Percentiles rank a stretch among this genome's conserved stretches.
Evolutionary conservation across 2,329 filamentous ascomycete genomes (phyloP).

Genomic region (Penicillium freii): DNA sequence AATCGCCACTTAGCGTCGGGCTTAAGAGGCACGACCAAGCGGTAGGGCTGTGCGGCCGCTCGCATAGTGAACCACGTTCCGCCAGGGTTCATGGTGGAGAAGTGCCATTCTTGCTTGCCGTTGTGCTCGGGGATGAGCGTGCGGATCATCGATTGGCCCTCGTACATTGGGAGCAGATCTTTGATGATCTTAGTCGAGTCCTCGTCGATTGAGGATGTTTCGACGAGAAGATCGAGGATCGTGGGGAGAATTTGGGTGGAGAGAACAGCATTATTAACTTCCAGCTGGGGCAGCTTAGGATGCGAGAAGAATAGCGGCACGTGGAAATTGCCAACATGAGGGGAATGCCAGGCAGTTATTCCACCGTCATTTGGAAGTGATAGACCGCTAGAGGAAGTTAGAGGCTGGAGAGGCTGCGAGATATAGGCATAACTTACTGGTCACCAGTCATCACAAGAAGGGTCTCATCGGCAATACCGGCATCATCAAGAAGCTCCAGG

Average conservation of each 20-base stretch:
- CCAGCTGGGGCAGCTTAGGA: constrained; percentile 25
- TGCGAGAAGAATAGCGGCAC: constrained; percentile 28
- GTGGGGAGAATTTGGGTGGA: constrained; percentile 46
- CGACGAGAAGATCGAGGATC: constrained; percentile 47
- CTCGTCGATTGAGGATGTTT: constrained; percentile 41
- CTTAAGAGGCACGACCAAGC: constrained; percentile 70
- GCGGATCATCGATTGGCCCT: constrained; percentile 49
- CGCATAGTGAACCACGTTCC: constrained; percentile 60
- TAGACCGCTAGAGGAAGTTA: constrained; percentile 17
- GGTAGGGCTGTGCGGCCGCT: constrained; percentile 71
- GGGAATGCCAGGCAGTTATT: constrained; percentile 30
- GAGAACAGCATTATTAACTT: constrained; percentile 21
- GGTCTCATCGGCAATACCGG: constrained; percentile 31
- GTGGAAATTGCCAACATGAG: constrained; percentile 28
- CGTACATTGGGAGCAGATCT: constrained; percentile 47
- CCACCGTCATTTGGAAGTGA: constrained; percentile 29
- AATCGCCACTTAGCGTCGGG: constrained; percentile 60
- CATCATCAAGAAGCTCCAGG: constrained; percentile 28
- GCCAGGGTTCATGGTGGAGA: constrained; percentile 38
- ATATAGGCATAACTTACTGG: constrained; percentile 18
- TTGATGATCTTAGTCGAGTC: constrained; percentile 35
- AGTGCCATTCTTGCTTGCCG: constrained; percentile 36
- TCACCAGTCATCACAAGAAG: constrained; percentile 32
- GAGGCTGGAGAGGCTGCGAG: neutral
- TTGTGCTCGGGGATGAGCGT: constrained; percentile 37